Conservation (phyloP, 306 rosid genomes). For the Castanea crenata region DNA sequence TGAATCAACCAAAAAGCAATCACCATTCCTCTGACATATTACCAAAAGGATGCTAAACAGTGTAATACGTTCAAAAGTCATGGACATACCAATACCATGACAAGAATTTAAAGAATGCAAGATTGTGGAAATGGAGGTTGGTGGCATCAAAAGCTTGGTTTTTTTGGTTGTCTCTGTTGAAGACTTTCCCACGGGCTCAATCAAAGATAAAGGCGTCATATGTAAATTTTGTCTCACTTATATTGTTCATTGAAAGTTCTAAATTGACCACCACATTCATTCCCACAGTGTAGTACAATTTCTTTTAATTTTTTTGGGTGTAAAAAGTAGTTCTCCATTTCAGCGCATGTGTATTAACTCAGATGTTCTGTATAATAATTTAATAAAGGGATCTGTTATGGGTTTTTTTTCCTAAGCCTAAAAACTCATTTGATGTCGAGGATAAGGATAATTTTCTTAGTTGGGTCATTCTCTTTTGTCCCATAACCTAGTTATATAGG, state of each 20-base stretch:
- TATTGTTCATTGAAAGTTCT: background rate
- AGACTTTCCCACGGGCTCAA: background rate
- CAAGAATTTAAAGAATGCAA: background rate
- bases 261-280: background rate
- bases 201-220: background rate
- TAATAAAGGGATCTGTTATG: background rate
- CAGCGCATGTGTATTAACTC: background rate
- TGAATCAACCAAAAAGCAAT: conserved; percentile 2
- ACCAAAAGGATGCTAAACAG: background rate
- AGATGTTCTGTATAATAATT: background rate
- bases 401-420: background rate
- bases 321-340: background rate
- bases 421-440: background rate
- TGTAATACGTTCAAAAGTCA: background rate
- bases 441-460: background rate
- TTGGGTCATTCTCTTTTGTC: background rate
- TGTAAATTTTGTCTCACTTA: background rate
- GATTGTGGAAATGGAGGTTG: background rate
- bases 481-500: background rate
- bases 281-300: no score
- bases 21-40: background rate
- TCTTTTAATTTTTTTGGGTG: background rate
- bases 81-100: conserved; percentile 3
- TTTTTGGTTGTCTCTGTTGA: conserved; percentile 9
- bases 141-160: background rate